Evolutionary conservation across 305 asterid species (phyloP).

Genomic region (Fraxinus sp.): DNA sequence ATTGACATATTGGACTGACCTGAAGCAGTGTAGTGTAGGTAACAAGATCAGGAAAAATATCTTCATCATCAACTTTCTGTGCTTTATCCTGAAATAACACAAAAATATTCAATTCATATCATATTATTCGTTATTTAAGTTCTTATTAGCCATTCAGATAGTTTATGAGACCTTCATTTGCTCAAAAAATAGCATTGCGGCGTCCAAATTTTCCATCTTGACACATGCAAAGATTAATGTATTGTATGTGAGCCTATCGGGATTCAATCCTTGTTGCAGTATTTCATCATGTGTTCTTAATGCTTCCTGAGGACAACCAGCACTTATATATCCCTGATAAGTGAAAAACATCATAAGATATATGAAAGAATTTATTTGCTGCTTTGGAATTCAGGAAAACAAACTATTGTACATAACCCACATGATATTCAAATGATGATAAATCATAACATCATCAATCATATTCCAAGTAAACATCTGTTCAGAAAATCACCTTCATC

Average conservation of each 20-base stretch:
- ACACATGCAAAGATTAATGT: conserved; percentile 63
- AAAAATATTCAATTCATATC: conserved; percentile 18
- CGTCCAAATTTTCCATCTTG: conserved; percentile 51
- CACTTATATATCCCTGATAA: conserved; percentile 62
- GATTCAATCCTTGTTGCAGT: conserved; percentile 49
- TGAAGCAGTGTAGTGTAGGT: conserved; percentile 66
- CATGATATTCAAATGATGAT: not conserved
- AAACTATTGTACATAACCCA: not conserved
- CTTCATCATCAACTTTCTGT: conserved; percentile 30
- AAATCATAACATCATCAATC: conserved; percentile 7
- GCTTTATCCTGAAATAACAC: conserved; percentile 55
- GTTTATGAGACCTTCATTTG: conserved; percentile 72
- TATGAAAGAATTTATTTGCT: not conserved
- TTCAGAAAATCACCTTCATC: conserved; percentile 51
- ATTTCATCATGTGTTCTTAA: conserved; percentile 52
- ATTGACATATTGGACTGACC: conserved; percentile 33
- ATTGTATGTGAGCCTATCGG: conserved; percentile 66
- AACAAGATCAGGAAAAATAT: conserved; percentile 59
- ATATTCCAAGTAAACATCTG: conserved; percentile 2
- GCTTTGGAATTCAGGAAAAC: not conserved
- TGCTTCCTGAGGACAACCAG: conserved; percentile 59
- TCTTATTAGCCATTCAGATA: conserved; percentile 58
- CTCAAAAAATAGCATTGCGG: conserved; percentile 48
- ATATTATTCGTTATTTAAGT: conserved; percentile 41
- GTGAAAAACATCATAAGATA: conserved; percentile 17